phyloP scores from a whole-genome alignment of 2,329 filamentous ascomycete species.

The Intubia oerlemansii region DNA sequence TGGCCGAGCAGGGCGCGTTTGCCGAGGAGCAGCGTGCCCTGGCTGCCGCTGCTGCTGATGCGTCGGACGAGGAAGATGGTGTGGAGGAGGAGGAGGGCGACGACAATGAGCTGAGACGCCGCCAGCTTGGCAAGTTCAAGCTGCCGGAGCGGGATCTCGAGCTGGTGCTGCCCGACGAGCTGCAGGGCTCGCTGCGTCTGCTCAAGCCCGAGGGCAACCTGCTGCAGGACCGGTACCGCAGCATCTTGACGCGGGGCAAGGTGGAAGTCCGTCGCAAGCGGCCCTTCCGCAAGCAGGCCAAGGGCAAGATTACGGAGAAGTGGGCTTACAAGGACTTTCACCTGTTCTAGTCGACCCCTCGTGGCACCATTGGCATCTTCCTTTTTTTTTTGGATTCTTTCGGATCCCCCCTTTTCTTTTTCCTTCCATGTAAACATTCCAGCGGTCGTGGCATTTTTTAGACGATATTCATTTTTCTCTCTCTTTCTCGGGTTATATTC shows the following conservation, averaged over 20 bases:
- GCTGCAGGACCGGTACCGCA: constrained; percentile 79
- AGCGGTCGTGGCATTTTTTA: too few species aligned
- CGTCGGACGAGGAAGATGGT: constrained; percentile 22
- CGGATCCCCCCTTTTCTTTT: too few species aligned
- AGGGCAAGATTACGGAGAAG: constrained; percentile 73
- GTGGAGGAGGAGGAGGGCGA: constrained; percentile 36
- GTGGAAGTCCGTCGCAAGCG: constrained; percentile 64
- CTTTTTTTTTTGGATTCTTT: too few species aligned
- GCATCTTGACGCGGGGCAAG: constrained; percentile 70
- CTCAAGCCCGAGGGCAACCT: constrained; percentile 92
- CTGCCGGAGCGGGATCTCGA: constrained; percentile 65
- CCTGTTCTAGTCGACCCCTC: constrained; percentile 14
- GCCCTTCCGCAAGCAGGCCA: constrained; percentile 63
- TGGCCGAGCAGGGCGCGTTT: constrained; percentile 33
- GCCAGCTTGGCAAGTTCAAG: constrained; percentile 50
- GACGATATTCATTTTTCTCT: too few species aligned
- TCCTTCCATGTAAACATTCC: too few species aligned
- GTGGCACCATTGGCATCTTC: background rate
- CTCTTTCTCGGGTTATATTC: too few species aligned
- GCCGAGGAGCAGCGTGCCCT: constrained; percentile 15
- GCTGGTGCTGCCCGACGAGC: constrained; percentile 61
- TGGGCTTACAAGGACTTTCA: constrained; percentile 95
- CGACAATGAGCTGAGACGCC: constrained; percentile 43
- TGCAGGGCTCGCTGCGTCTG: constrained; percentile 60
- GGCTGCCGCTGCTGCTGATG: constrained; percentile 22